phyloP scores from a whole-genome alignment of 768 basidiomycete genomes.

The Leccinum subgranulosum region DNA sequence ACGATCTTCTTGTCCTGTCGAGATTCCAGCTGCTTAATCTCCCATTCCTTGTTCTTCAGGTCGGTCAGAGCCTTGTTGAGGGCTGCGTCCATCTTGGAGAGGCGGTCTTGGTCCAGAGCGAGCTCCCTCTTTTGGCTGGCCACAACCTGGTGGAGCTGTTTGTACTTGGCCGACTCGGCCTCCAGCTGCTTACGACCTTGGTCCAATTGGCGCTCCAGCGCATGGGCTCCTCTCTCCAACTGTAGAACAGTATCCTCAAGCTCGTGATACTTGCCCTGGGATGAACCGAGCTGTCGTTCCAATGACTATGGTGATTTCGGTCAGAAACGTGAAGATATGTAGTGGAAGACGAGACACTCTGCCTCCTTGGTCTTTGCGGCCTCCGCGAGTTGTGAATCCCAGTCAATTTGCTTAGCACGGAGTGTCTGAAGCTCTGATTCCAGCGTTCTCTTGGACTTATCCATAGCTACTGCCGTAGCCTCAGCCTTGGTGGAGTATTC shows the following conservation, averaged over 20 bases:
- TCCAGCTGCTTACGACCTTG: conserved; percentile 69
- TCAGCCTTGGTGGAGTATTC: conserved; percentile 49
- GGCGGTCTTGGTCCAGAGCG: conserved; percentile 61
- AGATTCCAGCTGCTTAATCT: conserved; percentile 80
- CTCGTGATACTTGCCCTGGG: conserved; percentile 75
- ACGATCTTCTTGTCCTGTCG: conserved; percentile 97
- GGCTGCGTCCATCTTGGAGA: conserved; percentile 72
- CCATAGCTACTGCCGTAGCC: conserved; percentile 49
- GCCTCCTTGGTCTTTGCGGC: conserved; percentile 73
- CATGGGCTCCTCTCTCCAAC: conserved; percentile 77
- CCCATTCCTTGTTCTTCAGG: conserved; percentile 78
- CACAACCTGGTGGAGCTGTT: conserved; percentile 66
- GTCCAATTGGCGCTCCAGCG: conserved; percentile 72
- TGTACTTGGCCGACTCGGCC: conserved; percentile 65
- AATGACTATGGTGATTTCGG: conserved; percentile 48
- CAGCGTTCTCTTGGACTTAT: conserved; percentile 62
- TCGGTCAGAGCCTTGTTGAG: conserved; percentile 79
- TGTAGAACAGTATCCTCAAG: conserved; percentile 87
- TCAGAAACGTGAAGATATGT: neutral
- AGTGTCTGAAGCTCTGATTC: conserved; percentile 73
- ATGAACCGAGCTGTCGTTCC: conserved; percentile 70
- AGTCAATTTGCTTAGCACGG: conserved; percentile 65
- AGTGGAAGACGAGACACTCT: conserved; percentile 14
- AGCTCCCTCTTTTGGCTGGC: conserved; percentile 69
- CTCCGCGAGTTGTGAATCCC: conserved; percentile 61